Base-by-base conservation (phyloP, 2,329 filamentous ascomycete genomes). In the Colletotrichum sp. region DNA sequence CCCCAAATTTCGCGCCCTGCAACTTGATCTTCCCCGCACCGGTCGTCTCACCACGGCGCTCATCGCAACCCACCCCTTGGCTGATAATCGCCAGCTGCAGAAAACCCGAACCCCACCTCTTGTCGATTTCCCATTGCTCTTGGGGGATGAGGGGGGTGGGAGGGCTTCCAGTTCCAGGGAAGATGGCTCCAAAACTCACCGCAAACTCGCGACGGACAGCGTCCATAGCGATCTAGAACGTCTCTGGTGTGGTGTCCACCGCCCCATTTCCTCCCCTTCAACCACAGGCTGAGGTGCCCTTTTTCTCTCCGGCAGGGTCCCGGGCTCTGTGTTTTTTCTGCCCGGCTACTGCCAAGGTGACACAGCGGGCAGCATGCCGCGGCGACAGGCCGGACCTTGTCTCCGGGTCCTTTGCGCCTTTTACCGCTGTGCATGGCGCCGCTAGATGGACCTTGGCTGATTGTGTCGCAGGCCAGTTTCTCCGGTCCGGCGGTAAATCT, bases 211-310 rank as follows among this genome's bases (percentile, higher is more conserved):
- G 65, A 38, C 59, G 56, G 59, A 71, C 24, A n/a, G 58, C 71
- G 64, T 69, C 59, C 48, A 74, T 74, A 26, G 65, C 34, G 71
- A 61, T 74, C 74, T 76, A 76, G 74, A 76, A 74, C 74, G 32
- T 52, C 21, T 52, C 24, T 52, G n/a, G 38, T 16, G 59, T 48
- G 43, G 43, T 69, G 32, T 43, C 74, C 69, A 67, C 43, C 34
- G 12, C 68, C 36, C 58, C 38, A 28, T 61, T 36, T 5, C 28
- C 38, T 10, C 6, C 18, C 55, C 58, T 36, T 38, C 48, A 36
- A 55, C 58, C 43, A 43, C 43, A n/a, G 14, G 28, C 55, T 32
- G 52, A 32, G 43, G 43, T 48, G 43, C 43, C 32, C 36, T 28
- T 21, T 56, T 14, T n/a, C 38, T 24, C 38, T 30, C 12, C 21